phyloP scores from a whole-genome alignment of 2,329 filamentous ascomycete species.

The Penicillium verrucosum region DNA sequence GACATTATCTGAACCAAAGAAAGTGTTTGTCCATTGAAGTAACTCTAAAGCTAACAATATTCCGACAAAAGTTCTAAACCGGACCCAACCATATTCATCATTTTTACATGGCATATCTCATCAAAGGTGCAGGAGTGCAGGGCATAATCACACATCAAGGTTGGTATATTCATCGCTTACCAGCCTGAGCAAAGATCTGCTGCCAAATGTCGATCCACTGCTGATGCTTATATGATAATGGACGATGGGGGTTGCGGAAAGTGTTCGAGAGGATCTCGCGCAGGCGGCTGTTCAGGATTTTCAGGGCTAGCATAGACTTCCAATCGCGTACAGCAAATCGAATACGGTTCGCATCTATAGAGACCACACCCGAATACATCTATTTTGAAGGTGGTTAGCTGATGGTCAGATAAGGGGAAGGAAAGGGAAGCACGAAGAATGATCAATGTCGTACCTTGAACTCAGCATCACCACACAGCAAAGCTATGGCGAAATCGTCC shows the following conservation, averaged over 20 bases:
- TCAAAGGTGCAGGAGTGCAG: background rate
- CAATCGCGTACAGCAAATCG: constrained; percentile 81
- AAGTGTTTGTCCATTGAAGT: background rate
- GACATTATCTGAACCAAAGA: background rate
- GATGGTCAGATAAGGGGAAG: background rate
- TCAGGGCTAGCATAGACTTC: constrained; percentile 88
- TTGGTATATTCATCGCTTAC: constrained; percentile 18
- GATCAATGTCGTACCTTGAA: constrained; percentile 63
- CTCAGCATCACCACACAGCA: constrained; percentile 84
- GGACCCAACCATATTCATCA: constrained; percentile 6
- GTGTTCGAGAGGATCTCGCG: constrained; percentile 70
- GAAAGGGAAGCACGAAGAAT: background rate
- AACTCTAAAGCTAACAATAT: constrained; percentile 2
- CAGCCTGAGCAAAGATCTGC: constrained; percentile 55
- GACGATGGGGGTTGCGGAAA: constrained; percentile 52
- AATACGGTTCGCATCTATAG: constrained; percentile 82
- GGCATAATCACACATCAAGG: background rate
- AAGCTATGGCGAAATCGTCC: constrained; percentile 75
- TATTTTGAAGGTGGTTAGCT: constrained; percentile 33
- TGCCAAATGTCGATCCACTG: constrained; percentile 75
- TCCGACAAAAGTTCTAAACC: constrained; percentile 6
- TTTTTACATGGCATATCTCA: constrained; percentile 13
- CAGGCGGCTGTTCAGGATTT: constrained; percentile 69
- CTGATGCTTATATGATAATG: constrained; percentile 60
- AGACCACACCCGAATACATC: constrained; percentile 82